A percentile compares a stretch with the other conserved stretches of the same genome.
Conservation (phyloP, 257 asterid species). For the Capsicum pubescens region DNA sequence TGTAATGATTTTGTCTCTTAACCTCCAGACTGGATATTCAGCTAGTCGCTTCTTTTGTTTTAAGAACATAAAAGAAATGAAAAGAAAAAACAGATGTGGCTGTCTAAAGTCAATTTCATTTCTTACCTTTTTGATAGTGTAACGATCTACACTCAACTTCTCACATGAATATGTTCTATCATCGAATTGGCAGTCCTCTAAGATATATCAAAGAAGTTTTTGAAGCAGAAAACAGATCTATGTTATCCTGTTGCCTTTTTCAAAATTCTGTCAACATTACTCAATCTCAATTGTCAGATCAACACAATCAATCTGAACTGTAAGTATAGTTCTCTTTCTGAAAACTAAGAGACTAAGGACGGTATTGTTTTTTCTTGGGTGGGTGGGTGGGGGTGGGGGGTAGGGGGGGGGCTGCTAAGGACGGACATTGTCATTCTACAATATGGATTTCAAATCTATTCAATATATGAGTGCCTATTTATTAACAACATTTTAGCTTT, state of each 20-base stretch:
- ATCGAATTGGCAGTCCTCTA: background rate
- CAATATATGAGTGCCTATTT: background rate
- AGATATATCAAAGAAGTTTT: background rate
- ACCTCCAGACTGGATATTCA: background rate
- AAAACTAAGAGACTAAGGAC: background rate
- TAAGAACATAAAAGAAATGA: constrained; percentile 12
- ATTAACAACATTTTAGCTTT: background rate
- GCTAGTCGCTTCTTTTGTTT: background rate
- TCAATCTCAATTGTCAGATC: background rate
- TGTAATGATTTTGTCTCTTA: constrained; percentile 3
- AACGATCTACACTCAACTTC: background rate
- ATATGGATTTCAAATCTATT: background rate
- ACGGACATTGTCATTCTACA: constrained; percentile 6
- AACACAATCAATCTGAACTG: background rate
- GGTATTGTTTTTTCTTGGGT: background rate
- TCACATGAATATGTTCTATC: constrained; percentile 8
- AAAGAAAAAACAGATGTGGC: background rate
- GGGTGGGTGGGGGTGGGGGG: too few relatives aligned
- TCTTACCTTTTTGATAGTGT: background rate
- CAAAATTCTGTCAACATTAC: background rate
- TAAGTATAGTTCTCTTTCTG: background rate
- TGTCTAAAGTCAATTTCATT: constrained; percentile 10
- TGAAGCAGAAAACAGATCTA: constrained; percentile 1
- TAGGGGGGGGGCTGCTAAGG: too few relatives aligned
- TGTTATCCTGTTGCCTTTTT: background rate